These are phyloP conservation scores for Parastagonospora nodorum DNA, from an alignment of 2,329 filamentous ascomycete genomes.

Conservation along the genomic window DNA sequence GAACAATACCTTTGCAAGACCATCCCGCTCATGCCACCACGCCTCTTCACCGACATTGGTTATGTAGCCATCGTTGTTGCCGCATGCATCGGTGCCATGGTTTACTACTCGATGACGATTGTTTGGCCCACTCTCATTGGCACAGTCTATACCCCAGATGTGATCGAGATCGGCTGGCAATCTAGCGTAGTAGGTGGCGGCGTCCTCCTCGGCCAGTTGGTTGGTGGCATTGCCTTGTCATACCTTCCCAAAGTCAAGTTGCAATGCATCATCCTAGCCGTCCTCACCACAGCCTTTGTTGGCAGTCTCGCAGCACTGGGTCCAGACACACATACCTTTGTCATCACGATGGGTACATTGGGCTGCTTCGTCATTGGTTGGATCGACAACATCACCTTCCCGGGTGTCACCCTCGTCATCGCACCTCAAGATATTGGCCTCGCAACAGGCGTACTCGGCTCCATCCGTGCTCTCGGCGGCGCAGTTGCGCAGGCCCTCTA, in stretches of 20 bases:
- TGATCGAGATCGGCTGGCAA: slow-evolving; percentile 32
- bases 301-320: slow-evolving; percentile 20
- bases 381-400: slow-evolving; percentile 36
- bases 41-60: slow-evolving; percentile 35
- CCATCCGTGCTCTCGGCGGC: slow-evolving; percentile 47
- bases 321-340: slow-evolving; percentile 9
- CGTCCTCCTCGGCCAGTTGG: slow-evolving; percentile 35
- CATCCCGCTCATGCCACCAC: slow-evolving; percentile 32
- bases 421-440: slow-evolving; percentile 56
- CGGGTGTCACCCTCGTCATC: slow-evolving; percentile 53
- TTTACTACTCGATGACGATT: slow-evolving; percentile 33
- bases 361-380: slow-evolving; percentile 26
- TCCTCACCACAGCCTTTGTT: slow-evolving; percentile 23
- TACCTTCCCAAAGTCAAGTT: slow-evolving; percentile 29
- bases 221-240: slow-evolving; percentile 30
- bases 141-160: slow-evolving; percentile 27
- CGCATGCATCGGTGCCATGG: slow-evolving; percentile 31
- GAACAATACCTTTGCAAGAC: slow-evolving; percentile 22
- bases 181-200: slow-evolving; percentile 33
- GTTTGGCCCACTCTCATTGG: slow-evolving; percentile 40
- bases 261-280: slow-evolving; percentile 21
- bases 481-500: slow-evolving; percentile 33
- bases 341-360: slow-evolving; percentile 23
- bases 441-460: slow-evolving; percentile 52
- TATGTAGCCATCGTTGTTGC: slow-evolving; percentile 28